phyloP scores from a whole-genome alignment of 768 basidiomycete species.

The Phylloporus sp. region DNA sequence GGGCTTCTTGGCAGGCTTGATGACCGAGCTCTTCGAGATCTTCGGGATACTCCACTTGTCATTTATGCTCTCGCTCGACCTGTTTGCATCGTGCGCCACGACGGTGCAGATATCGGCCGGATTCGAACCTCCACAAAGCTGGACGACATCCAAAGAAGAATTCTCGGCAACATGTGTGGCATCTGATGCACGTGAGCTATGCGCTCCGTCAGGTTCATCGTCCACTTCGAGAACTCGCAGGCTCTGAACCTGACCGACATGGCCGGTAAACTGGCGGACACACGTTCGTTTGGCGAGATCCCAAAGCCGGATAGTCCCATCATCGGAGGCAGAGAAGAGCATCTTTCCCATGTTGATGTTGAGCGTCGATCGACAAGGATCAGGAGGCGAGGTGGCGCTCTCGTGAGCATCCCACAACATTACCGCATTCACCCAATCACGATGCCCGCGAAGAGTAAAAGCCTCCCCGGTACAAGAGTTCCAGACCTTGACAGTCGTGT shows the following conservation, averaged over 20 bases:
- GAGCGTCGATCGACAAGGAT: constrained; percentile 33
- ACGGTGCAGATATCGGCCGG: constrained; percentile 26
- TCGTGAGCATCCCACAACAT: constrained; percentile 73
- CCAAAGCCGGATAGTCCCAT: constrained; percentile 91
- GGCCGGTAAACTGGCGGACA: constrained; percentile 79
- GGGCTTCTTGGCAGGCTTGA: constrained; percentile 43
- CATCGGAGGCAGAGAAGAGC: constrained; percentile 96
- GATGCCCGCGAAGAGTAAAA: constrained; percentile 88
- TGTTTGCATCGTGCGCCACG: constrained; percentile 24
- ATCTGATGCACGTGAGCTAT: constrained; percentile 8
- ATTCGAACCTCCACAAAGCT: constrained; percentile 10
- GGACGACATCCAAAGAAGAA: constrained; percentile 13
- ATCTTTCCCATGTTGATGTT: constrained; percentile 82
- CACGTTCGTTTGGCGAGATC: constrained; percentile 79
- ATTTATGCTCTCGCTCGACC: constrained; percentile 9
- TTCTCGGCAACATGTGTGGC: constrained; percentile 13
- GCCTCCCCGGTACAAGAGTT: constrained; percentile 89
- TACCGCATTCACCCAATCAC: constrained; percentile 95
- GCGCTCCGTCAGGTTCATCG: constrained; percentile 36
- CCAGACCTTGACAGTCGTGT: constrained; percentile 93
- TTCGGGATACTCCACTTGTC: constrained; percentile 5
- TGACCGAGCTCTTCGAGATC: constrained; percentile 16
- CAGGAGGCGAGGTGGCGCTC: constrained; percentile 4
- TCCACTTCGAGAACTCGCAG: constrained; percentile 73
- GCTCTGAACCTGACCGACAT: constrained; percentile 93